A percentile compares a stretch with the other conserved stretches of the same genome.
Conservation (phyloP, 345 rosid species). For the Linum lewisii region DNA sequence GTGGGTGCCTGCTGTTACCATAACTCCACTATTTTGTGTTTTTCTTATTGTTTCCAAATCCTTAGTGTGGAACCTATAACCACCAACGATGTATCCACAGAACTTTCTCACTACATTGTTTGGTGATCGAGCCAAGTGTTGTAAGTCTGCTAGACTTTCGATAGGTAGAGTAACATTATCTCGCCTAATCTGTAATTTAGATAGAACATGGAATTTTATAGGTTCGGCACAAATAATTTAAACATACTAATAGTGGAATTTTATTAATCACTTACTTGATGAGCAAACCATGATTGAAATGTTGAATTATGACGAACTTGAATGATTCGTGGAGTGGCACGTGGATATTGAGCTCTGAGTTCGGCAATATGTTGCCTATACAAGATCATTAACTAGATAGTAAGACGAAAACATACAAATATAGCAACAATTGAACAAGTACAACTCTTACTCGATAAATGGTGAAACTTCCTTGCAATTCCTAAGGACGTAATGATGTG, state of each 20-base stretch:
- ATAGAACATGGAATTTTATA: background rate
- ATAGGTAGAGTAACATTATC: no score
- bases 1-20: no score
- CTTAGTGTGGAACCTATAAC: background rate
- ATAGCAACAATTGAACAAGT: no score
- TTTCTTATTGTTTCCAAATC: background rate
- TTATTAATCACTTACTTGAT: background rate
- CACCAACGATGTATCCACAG: background rate
- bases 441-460: background rate
- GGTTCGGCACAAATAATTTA: background rate
- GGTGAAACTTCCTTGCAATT: background rate
- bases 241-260: background rate
- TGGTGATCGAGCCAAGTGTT: background rate
- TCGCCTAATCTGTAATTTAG: no score
- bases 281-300: background rate
- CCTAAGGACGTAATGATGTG: no score
- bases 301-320: background rate
- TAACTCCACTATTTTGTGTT: background rate
- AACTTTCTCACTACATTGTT: background rate
- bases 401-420: no score
- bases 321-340: background rate
- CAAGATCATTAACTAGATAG: no score
- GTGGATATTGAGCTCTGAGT: no score
- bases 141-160: no score
- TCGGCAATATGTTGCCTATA: no score